Evolutionary conservation across 2,329 filamentous ascomycete species (phyloP).

Genomic region (Ophiostoma novo-ulmi): DNA sequence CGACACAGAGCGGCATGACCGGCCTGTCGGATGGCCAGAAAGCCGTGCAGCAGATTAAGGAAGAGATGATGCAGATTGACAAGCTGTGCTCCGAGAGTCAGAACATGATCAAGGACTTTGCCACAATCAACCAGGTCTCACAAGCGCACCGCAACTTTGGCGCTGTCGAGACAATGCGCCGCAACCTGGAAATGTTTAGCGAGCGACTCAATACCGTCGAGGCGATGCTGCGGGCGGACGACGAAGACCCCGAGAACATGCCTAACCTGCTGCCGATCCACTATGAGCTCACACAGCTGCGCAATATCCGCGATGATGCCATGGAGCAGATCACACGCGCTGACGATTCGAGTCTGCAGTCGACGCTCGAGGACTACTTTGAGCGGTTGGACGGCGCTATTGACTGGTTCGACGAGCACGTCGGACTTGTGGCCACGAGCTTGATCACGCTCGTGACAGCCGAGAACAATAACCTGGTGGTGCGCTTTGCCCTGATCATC

Average conservation of each 20-base stretch:
- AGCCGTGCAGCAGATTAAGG: slow-evolving; percentile 86
- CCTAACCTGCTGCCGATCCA: slow-evolving; percentile 85
- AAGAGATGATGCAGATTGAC: slow-evolving; percentile 98
- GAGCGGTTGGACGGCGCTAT: slow-evolving; percentile 78
- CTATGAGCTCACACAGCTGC: slow-evolving; percentile 83
- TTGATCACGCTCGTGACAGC: slow-evolving; percentile 80
- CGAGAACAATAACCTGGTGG: slow-evolving; percentile 84
- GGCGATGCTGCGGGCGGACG: slow-evolving; percentile 73
- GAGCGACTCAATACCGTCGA: slow-evolving; percentile 71
- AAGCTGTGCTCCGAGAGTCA: slow-evolving; percentile 95
- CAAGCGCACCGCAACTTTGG: slow-evolving; percentile 96
- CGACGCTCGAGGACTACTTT: slow-evolving; percentile 87
- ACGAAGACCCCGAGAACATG: slow-evolving; percentile 81
- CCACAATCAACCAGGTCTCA: slow-evolving; percentile 83
- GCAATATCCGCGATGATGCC: slow-evolving; percentile 92
- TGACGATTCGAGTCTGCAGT: slow-evolving; percentile 67
- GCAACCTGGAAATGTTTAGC: slow-evolving; percentile 82
- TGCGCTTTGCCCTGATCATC: slow-evolving; percentile 85
- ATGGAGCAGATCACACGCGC: slow-evolving; percentile 89
- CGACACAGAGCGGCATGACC: slow-evolving; percentile 87
- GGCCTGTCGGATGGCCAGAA: slow-evolving; percentile 86
- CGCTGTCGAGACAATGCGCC: slow-evolving; percentile 88
- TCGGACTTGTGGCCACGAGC: slow-evolving; percentile 82
- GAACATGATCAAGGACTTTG: slow-evolving; percentile 95
- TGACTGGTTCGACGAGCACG: slow-evolving; percentile 92